Base-by-base conservation (phyloP, 805 yeast species). In the Candida coleopterorum region DNA sequence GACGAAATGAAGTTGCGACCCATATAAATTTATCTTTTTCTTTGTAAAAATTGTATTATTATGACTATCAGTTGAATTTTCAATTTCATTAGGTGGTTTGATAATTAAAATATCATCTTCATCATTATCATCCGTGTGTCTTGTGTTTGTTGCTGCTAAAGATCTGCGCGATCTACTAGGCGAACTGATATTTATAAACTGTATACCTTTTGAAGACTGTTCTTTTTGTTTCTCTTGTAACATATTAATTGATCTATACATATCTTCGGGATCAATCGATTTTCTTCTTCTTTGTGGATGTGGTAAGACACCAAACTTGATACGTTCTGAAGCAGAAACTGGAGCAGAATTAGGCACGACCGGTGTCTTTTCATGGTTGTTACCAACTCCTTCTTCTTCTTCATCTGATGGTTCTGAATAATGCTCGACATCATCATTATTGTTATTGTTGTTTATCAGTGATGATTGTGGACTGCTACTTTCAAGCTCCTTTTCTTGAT, bases 221-320 rank as follows among this genome's bases (percentile, higher is more conserved):
- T 48, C 26, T 56, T 53, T 17, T 18, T 70, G 70, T 27, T 70
- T 65, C 36, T 72, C 70, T 46, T 82, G 82, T 62, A 89, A 64
- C 81, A 88, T 79, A 28, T 87, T 79, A 47, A 88, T 82, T 3
- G 96, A 87, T 64, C 81, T 70, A 54, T 70, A 81, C 78, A 88
- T 81, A 52, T 89, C 96, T 33, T 82, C 75, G 2, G 96, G 95
- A 23, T 82, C 80, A 9, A 85, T 42, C 25, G 62, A 64, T 29
- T 52, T 46, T 16, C 79, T 52, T 16, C 79, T 52, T 41, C 66
- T 67, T 17, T 29, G 29, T 7, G 42, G 45, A 26, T 63, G 76
- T 0, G 86, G 85, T 18, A 81, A 60, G 32, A 60, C 61, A 6
- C 76, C 88, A 53, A 82, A 82, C 36, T 68, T 64, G 47, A 82